Conservation (phyloP, 352 stramenopile species). For the Chrysophaeum taylorii region DNA sequence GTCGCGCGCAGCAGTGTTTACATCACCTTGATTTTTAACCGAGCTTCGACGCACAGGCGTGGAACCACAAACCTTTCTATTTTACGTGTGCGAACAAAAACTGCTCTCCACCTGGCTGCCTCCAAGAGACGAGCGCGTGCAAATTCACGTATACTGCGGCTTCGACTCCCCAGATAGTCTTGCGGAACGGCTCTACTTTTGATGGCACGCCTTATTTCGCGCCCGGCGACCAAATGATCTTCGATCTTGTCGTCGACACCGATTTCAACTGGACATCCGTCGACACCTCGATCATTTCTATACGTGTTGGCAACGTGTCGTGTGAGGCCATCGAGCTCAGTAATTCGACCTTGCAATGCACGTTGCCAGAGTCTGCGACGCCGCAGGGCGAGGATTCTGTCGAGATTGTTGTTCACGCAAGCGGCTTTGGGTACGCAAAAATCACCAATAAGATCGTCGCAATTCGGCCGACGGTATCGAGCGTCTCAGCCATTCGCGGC, state of each 20-base stretch:
- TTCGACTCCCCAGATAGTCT: neutral
- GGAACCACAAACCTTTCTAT: slow-evolving; percentile 9
- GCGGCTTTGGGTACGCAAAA: neutral
- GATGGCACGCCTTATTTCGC: neutral
- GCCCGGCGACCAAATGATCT: neutral
- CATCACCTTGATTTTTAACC: no score
- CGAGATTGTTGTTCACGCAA: no score
- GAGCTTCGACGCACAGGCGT: no score
- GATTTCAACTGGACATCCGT: neutral
- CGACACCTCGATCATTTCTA: no score
- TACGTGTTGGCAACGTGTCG: no score
- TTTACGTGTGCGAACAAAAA: neutral
- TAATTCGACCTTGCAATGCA: no score
- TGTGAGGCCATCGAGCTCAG: no score
- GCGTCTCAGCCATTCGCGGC: neutral
- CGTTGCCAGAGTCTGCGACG: no score
- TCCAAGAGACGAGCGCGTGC: neutral
- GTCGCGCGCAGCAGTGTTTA: no score
- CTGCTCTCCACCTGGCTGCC: neutral
- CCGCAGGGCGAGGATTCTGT: no score
- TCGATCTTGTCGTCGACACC: neutral
- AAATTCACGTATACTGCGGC: neutral
- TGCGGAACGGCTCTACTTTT: neutral
- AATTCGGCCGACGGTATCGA: neutral
- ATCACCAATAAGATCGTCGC: neutral